A percentile compares a stretch with the other conserved stretches of the same genome.
Conservation (phyloP, 2,329 filamentous ascomycete genomes). For the Beauveria pseudobassiana region DNA sequence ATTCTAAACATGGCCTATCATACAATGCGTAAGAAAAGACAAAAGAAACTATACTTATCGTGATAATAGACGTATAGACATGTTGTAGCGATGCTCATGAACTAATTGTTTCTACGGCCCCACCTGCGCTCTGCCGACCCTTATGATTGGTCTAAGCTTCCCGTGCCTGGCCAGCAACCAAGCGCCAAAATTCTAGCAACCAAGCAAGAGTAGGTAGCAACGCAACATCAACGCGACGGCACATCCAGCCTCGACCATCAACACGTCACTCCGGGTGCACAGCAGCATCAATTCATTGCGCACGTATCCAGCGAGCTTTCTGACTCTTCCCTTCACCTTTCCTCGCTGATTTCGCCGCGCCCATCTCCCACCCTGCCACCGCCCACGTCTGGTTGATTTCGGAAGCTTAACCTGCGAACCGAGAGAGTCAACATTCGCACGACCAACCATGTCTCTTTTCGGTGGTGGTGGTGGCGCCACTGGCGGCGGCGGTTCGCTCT, state of each 20-base stretch:
- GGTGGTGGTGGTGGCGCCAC: conserved; percentile 9
- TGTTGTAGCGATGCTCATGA: neutral
- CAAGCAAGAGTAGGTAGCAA: conserved; percentile 3
- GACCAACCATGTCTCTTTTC: conserved; percentile 13
- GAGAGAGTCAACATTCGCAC: conserved; percentile 10
- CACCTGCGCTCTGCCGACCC: neutral
- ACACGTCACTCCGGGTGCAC: neutral
- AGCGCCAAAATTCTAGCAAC: conserved; percentile 13
- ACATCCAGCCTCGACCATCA: conserved; percentile 1
- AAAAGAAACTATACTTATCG: too few species aligned
- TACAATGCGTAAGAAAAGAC: too few species aligned
- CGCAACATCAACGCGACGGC: conserved; percentile 12
- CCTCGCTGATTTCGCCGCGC: neutral
- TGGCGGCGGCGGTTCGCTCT: conserved; percentile 17
- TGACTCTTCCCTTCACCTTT: neutral
- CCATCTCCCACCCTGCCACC: conserved; percentile 16
- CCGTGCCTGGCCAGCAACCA: conserved; percentile 4
- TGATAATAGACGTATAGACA: too few species aligned
- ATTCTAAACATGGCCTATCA: too few species aligned
- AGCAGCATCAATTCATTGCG: neutral
- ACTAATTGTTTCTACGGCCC: neutral
- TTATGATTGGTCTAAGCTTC: conserved; percentile 13
- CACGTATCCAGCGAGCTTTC: neutral
- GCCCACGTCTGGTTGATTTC: conserved; percentile 29
- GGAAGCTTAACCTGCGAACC: conserved; percentile 7